These are phyloP conservation scores for Chrysanthemum lavandulifolium DNA, from an alignment of 129 eudicot species.

Conservation along the genomic window DNA sequence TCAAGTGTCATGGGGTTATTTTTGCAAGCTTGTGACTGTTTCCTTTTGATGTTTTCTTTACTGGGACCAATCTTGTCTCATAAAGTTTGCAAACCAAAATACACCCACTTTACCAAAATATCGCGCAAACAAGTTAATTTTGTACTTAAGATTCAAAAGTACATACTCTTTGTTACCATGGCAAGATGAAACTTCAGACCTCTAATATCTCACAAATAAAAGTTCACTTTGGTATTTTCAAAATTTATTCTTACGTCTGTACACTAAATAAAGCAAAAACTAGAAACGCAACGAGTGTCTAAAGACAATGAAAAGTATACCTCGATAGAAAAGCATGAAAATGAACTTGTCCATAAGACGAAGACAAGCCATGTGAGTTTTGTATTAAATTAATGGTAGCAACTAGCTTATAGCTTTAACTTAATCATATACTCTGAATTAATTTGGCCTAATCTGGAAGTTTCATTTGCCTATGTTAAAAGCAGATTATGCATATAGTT, in stretches of 20 bases:
- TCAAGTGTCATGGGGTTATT: constrained; percentile 18
- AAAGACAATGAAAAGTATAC: neutral
- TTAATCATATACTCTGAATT: neutral
- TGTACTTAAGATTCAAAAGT: constrained; percentile 16
- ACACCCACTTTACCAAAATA: constrained; percentile 17
- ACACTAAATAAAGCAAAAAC: too few relatives aligned
- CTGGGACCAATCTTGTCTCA: constrained; percentile 38
- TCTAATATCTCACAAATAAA: neutral
- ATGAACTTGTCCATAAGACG: too few relatives aligned
- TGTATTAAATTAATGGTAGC: too few relatives aligned
- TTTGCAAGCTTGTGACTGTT: constrained; percentile 31
- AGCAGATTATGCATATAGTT: neutral
- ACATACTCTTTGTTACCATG: neutral
- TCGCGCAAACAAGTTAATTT: constrained; percentile 26
- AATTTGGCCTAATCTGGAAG: neutral
- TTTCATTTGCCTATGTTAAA: neutral
- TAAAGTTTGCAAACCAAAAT: constrained; percentile 29
- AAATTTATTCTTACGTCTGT: neutral
- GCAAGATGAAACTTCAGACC: constrained; percentile 2
- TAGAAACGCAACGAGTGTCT: neutral
- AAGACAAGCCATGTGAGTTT: too few relatives aligned
- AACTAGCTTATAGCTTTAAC: neutral
- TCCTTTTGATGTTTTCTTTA: constrained; percentile 30
- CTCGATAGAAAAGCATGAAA: neutral
- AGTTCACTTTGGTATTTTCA: neutral